A percentile compares a stretch with the other conserved stretches of the same genome.
These are phyloP conservation scores for Cytospora schulzeri DNA, from an alignment of 2,329 filamentous ascomycete genomes.

Conservation along the genomic window DNA sequence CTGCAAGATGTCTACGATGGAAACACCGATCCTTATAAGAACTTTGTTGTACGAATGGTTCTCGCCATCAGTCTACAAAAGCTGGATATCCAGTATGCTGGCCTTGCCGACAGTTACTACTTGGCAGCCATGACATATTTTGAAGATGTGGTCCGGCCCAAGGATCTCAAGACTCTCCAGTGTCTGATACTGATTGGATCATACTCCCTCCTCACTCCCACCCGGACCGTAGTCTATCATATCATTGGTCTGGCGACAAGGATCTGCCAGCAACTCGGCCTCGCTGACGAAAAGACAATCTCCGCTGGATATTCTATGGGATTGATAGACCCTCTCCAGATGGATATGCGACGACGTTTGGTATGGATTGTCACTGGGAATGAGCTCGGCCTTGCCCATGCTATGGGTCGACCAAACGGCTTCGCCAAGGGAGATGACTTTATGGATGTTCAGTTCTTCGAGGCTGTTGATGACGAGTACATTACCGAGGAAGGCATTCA, in stretches of 20 bases:
- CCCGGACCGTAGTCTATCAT: constrained; percentile 89
- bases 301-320: constrained; percentile 61
- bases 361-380: constrained; percentile 88
- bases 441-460: constrained; percentile 84
- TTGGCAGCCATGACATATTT: constrained; percentile 84
- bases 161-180: constrained; percentile 87
- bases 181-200: constrained; percentile 85
- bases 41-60: constrained; percentile 88
- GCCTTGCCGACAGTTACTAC: constrained; percentile 92
- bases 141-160: constrained; percentile 80
- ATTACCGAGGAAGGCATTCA: constrained; percentile 79
- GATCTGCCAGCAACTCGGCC: constrained; percentile 84
- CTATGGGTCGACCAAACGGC: constrained; percentile 82
- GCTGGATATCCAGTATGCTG: constrained; percentile 85
- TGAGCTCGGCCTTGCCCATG: constrained; percentile 86
- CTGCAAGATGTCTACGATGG: constrained; percentile 80
- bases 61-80: constrained; percentile 95
- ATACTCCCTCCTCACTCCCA: constrained; percentile 91
- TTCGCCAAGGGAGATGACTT: constrained; percentile 82
- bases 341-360: constrained; percentile 87
- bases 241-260: constrained; percentile 85
- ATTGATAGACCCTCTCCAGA: constrained; percentile 68
- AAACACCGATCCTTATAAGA: constrained; percentile 76
- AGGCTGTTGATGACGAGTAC: constrained; percentile 77
- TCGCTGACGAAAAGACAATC: constrained; percentile 89